Percentiles rank a stretch among this genome's conserved stretches.
phyloP scores from a whole-genome alignment of 2,329 filamentous ascomycete genomes.

The Penicillium nordicum region DNA sequence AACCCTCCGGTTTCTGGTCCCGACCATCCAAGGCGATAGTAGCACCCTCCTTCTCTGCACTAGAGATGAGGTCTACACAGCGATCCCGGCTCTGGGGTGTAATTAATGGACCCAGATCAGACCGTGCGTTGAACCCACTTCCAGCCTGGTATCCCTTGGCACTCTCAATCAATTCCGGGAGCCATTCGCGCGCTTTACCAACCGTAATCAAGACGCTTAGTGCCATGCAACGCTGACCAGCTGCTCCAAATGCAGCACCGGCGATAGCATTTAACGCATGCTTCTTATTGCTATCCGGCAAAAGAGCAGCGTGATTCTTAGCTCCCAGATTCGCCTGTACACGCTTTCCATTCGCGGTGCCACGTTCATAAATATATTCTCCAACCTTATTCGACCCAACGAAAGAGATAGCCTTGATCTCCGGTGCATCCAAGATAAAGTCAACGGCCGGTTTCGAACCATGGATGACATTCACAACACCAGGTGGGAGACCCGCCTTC shows the following conservation, averaged over 20 bases:
- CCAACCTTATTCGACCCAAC: constrained; percentile 64
- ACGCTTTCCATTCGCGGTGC: constrained; percentile 55
- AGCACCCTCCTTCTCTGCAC: constrained; percentile 58
- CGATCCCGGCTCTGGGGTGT: constrained; percentile 57
- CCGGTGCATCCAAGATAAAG: constrained; percentile 62
- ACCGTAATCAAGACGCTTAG: constrained; percentile 25
- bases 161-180: constrained; percentile 56
- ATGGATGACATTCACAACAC: constrained; percentile 1
- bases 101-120: constrained; percentile 59
- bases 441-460: constrained; percentile 54
- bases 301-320: background rate
- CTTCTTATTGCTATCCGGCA: constrained; percentile 2
- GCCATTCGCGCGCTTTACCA: constrained; percentile 60
- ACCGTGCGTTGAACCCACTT: constrained; percentile 57
- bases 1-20: background rate
- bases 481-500: constrained; percentile 48
- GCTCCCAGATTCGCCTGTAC: constrained; percentile 1
- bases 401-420: constrained; percentile 63
- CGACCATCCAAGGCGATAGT: constrained; percentile 53
- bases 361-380: constrained; percentile 62
- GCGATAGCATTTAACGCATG: background rate
- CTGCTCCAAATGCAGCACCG: background rate
- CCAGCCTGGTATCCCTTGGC: constrained; percentile 56
- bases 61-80: constrained; percentile 56
- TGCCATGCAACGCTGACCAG: constrained; percentile 3